These are phyloP conservation scores for Diatrype stigma DNA, from an alignment of 2,329 filamentous ascomycete species.

Conservation along the genomic window DNA sequence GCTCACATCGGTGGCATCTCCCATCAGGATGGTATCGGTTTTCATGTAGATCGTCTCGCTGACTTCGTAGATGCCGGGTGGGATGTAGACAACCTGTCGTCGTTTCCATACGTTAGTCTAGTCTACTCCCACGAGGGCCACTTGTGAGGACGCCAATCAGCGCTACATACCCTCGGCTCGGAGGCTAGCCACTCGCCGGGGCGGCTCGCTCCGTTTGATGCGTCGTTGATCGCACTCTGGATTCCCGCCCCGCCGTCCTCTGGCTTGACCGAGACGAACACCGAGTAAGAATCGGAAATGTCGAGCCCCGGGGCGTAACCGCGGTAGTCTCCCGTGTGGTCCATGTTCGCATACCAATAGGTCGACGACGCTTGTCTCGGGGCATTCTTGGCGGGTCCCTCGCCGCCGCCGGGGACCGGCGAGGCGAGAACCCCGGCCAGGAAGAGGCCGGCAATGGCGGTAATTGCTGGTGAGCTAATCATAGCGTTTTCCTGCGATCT, in stretches of 20 bases:
- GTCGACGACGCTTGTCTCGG: constrained; percentile 4
- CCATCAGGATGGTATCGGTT: constrained; percentile 42
- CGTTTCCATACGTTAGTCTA: constrained; percentile 4
- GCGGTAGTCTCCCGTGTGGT: constrained; percentile 32
- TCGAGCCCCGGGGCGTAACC: constrained; percentile 39
- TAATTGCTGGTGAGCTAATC: background rate
- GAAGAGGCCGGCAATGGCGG: background rate
- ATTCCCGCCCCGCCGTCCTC: constrained; percentile 33
- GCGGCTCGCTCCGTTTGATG: constrained; percentile 28
- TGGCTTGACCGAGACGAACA: constrained; percentile 33
- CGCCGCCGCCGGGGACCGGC: background rate
- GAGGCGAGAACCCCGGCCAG: background rate
- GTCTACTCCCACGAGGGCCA: background rate
- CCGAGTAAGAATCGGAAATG: constrained; percentile 31
- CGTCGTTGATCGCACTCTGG: constrained; percentile 35
- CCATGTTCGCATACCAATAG: constrained; percentile 41
- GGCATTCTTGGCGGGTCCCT: background rate
- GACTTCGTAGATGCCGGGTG: constrained; percentile 38
- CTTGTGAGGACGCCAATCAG: background rate
- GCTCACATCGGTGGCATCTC: constrained; percentile 37
- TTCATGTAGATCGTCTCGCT: constrained; percentile 36
- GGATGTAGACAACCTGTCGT: constrained; percentile 37
- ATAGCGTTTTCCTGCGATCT: background rate
- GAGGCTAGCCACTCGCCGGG: constrained; percentile 37
- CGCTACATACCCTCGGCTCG: constrained; percentile 32